phyloP scores from a whole-genome alignment of 495 filamentous ascomycete genomes.

The Cercophora samala region DNA sequence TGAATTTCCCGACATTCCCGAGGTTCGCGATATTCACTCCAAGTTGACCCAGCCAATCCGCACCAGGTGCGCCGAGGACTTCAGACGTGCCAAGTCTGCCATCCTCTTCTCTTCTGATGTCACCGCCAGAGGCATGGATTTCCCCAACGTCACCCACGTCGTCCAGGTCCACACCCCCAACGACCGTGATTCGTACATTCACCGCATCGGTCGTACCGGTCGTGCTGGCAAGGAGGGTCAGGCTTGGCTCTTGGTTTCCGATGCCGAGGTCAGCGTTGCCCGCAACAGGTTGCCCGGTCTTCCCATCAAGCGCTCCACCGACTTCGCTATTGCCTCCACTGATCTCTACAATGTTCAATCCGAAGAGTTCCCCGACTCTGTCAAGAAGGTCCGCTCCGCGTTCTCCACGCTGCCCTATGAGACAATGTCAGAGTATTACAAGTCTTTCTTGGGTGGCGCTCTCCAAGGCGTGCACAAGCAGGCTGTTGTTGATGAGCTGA shows the following conservation, averaged over 20 bases:
- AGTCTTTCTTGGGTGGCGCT: constrained; percentile 48
- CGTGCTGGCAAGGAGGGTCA: constrained; percentile 72
- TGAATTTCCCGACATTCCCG: constrained; percentile 29
- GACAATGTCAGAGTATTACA: constrained; percentile 40
- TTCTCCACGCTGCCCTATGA: constrained; percentile 31
- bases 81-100: constrained; percentile 59
- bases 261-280: constrained; percentile 53
- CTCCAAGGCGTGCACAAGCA: constrained; percentile 36
- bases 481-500: constrained; percentile 52
- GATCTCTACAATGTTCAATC: constrained; percentile 36
- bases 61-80: constrained; percentile 64
- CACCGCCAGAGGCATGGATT: constrained; percentile 94
- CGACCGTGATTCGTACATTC: constrained; percentile 77
- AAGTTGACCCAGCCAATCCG: constrained; percentile 67
- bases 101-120: constrained; percentile 93
- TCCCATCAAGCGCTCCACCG: constrained; percentile 60
- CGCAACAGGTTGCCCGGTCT: constrained; percentile 55
- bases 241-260: constrained; percentile 71
- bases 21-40: constrained; percentile 71
- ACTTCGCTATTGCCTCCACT: constrained; percentile 46
- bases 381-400: constrained; percentile 37
- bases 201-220: constrained; percentile 75
- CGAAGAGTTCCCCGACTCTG: constrained; percentile 35
- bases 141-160: constrained; percentile 88
- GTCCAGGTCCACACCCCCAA: constrained; percentile 76